A percentile compares a stretch with the other conserved stretches of the same genome.
These are phyloP conservation scores for Schwanniomyces vanrijiae DNA, from an alignment of 805 yeast genomes.

Conservation along the genomic window DNA sequence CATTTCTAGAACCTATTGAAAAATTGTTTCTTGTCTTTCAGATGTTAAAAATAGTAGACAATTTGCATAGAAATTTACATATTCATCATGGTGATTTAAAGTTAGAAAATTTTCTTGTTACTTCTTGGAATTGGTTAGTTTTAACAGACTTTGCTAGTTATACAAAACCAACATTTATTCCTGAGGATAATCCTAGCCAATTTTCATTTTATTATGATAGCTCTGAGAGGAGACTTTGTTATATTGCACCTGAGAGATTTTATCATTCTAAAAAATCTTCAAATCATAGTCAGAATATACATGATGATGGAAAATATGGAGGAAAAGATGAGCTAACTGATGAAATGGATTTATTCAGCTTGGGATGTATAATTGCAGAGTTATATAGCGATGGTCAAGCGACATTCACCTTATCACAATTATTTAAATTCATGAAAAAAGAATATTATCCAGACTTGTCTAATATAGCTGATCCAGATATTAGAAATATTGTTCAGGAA, in stretches of 20 bases:
- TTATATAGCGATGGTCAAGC: constrained; percentile 84
- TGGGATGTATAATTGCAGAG: constrained; percentile 91
- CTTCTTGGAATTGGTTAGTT: constrained; percentile 86
- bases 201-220: constrained; percentile 92
- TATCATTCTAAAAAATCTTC: constrained; percentile 29
- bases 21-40: constrained; percentile 85
- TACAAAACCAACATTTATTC: constrained; percentile 75
- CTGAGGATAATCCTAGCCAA: constrained; percentile 91
- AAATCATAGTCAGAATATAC: constrained; percentile 14
- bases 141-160: constrained; percentile 81
- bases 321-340: constrained; percentile 39
- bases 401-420: constrained; percentile 79
- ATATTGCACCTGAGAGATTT: constrained; percentile 93
- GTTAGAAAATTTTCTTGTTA: constrained; percentile 82
- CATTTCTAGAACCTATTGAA: constrained; percentile 79
- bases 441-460: constrained; percentile 66
- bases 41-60: constrained; percentile 58
- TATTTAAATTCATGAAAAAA: constrained; percentile 75
- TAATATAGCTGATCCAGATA: constrained; percentile 48
- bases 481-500: constrained; percentile 55
- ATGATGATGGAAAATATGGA: constrained; percentile 23
- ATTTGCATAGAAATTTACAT: constrained; percentile 56
- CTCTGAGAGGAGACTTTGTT: constrained; percentile 82
- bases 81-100: constrained; percentile 90
- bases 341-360: constrained; percentile 78